Base-by-base conservation (phyloP, 805 yeast species). In the Schwanniomyces occidentalis region DNA sequence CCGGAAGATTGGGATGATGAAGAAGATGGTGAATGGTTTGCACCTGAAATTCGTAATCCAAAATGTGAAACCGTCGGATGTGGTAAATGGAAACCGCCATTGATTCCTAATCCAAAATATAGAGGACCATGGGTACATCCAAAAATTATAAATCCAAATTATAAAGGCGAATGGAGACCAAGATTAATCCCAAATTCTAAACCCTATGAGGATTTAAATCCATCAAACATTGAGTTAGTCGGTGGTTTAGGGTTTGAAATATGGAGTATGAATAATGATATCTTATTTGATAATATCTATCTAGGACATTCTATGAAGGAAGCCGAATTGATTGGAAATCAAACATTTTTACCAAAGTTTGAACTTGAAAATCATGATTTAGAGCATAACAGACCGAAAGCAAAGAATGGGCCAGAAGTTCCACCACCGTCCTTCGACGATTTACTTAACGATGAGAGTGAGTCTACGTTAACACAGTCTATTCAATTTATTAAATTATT, bases 1-100 rank as follows among this genome's bases (percentile, higher is more conserved):
- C 96, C 96, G 13, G 82, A 69, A 28, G 82, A 75, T 51, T 89
- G 96, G 96, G 85, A 85, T 53, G 95, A 86, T 26, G 90, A 82
- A 46, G 90, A 84, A 54, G 95, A 88, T 54, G 96, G 96, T 4
- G 81, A 73, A 50, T 90, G 95, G 95, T 50, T 66, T 27, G 82
- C 89, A 2, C 89, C 91, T 16, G 58, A 68, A 30, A 69, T 88
- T 30, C 65, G 65, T 28, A 89, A 89, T 56, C 96, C 96, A 8
- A 77, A 66, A 38, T 89, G 97, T 61, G 69, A 63, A 19, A 46
- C 58, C 20, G 73, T 69, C 34, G 95, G 95, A 5, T 89, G 97
- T 61, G 96, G 96, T 27, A 63, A 70, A 42, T 90, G 95, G 95
- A 59, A 58, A 31, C 74, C 86, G 5, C 91, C 88, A 23, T 38